phyloP scores from a whole-genome alignment of 1,284 basidiomycete species.

The Heterobasidion occidentale region DNA sequence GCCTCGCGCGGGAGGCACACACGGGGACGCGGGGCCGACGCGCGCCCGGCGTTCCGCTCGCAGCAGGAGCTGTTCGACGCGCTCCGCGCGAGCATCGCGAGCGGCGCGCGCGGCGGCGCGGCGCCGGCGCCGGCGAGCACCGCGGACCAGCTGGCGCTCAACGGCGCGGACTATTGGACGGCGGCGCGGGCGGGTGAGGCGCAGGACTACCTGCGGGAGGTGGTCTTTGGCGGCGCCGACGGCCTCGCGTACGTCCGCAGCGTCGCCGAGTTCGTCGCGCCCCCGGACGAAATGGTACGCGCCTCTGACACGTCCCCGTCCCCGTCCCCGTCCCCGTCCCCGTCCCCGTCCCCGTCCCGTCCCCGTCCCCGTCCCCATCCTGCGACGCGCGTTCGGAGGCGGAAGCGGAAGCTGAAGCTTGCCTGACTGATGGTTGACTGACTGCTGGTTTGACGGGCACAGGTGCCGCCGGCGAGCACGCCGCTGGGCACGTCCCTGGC shows the following conservation, averaged over 20 bases:
- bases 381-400: too few relatives aligned
- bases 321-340: too few relatives aligned
- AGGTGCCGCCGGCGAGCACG: conserved; percentile 3
- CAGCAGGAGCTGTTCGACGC: conserved; percentile 29
- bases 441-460: too few relatives aligned
- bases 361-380: too few relatives aligned
- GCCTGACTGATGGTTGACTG: too few relatives aligned
- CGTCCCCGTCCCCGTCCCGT: too few relatives aligned
- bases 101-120: neutral
- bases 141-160: conserved; percentile 5
- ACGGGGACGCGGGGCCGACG: neutral
- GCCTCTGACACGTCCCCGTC: conserved; percentile 10
- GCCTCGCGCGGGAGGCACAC: conserved; percentile 34
- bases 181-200: conserved; percentile 38
- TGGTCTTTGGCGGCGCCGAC: conserved; percentile 69
- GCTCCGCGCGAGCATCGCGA: conserved; percentile 17
- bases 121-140: neutral
- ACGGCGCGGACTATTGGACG: conserved; percentile 35
- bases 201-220: conserved; percentile 54
- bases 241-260: conserved; percentile 69
- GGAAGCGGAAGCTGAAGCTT: too few relatives aligned
- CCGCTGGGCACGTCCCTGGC: conserved; percentile 40
- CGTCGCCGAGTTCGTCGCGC: conserved; percentile 56
- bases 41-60: conserved; percentile 22
- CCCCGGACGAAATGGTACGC: conserved; percentile 7